Conservation (phyloP, 805 yeast genomes). For the Candida quercuum region DNA sequence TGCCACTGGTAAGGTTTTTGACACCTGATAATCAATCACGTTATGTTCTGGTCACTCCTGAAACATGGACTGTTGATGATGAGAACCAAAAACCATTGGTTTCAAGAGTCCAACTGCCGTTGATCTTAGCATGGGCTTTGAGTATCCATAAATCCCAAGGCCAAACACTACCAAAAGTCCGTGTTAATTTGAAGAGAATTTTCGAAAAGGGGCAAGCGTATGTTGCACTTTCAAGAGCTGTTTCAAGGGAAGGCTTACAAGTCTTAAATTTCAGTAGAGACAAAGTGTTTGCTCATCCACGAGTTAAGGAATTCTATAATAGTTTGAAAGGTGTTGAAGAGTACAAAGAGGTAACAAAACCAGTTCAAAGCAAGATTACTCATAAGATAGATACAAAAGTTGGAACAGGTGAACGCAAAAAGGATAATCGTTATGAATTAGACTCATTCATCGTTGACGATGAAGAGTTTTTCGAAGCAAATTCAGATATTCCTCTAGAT, state of each 20-base stretch:
- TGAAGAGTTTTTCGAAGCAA: background rate
- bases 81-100: conserved; percentile 64
- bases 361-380: too few species aligned
- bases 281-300: conserved; percentile 64
- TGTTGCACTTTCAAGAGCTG: conserved; percentile 92
- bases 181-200: conserved; percentile 67
- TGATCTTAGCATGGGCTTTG: conserved; percentile 93
- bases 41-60: conserved; percentile 76
- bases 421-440: background rate
- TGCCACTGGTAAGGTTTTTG: conserved; percentile 77
- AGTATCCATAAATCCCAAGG: conserved; percentile 97
- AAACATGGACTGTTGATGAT: conserved; percentile 76
- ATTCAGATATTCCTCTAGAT: too few species aligned
- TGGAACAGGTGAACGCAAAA: too few species aligned
- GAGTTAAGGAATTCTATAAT: conserved; percentile 66
- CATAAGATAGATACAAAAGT: too few species aligned
- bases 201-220: conserved; percentile 95
- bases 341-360: conserved; percentile 5
- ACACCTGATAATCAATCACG: conserved; percentile 67
- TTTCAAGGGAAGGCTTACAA: conserved; percentile 75
- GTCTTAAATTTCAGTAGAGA: conserved; percentile 63
- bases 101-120: conserved; percentile 73
- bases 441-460: background rate
- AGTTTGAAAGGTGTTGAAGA: conserved; percentile 32
- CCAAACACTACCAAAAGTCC: conserved; percentile 71